These are phyloP conservation scores for Fusarium pseudonygamai DNA, from an alignment of 2,329 filamentous ascomycete genomes.

Conservation along the genomic window DNA sequence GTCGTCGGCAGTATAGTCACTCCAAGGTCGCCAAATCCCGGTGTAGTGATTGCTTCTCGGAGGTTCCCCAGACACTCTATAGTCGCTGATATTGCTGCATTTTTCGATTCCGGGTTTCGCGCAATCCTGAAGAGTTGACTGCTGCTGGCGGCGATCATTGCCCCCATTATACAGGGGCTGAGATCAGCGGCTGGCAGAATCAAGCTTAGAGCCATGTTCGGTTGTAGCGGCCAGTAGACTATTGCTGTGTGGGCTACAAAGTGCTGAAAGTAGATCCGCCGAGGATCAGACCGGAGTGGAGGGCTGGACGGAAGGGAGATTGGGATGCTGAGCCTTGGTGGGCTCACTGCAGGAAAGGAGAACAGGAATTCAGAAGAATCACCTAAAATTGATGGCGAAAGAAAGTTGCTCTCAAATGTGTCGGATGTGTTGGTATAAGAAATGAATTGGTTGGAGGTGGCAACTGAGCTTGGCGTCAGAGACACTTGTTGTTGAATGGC, in stretches of 20 bases:
- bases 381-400: fast-evolving
- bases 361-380: fast-evolving
- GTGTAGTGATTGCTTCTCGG: neutral
- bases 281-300: neutral
- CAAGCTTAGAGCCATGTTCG: neutral
- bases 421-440: neutral
- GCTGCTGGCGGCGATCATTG: conserved; percentile 10
- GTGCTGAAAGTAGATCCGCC: conserved; percentile 8
- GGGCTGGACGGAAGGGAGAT: neutral
- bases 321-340: neutral
- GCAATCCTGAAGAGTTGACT: neutral
- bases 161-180: conserved; percentile 11
- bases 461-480: neutral
- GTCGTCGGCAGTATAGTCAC: neutral
- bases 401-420: fast-evolving
- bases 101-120: neutral
- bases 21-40: neutral
- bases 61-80: neutral
- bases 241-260: conserved; percentile 2
- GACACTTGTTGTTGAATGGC: fast-evolving
- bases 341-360: fast-evolving
- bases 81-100: neutral
- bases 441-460: neutral
- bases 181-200: conserved; percentile 1
- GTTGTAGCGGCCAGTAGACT: conserved; percentile 11